These are phyloP conservation scores for Venturia asperata DNA, from an alignment of 2,329 filamentous ascomycete species.

Conservation along the genomic window DNA sequence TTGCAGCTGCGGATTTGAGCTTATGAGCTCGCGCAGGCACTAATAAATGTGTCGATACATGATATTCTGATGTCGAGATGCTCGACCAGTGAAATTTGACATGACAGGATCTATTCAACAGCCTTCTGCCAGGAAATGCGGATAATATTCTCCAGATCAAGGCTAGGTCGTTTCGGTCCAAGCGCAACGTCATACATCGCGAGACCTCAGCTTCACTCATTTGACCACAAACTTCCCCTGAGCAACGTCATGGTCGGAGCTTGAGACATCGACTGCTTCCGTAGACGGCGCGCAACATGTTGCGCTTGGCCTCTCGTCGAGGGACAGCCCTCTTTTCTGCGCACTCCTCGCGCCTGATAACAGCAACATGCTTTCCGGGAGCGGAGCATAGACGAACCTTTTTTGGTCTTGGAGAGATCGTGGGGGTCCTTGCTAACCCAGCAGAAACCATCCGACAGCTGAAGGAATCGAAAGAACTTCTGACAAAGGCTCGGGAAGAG, in stretches of 20 bases:
- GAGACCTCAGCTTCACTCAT: background rate
- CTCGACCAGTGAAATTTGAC: background rate
- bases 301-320: background rate
- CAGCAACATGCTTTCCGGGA: background rate
- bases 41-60: background rate
- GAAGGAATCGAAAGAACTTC: slow-evolving; percentile 14
- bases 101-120: background rate
- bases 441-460: slow-evolving; percentile 15
- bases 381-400: slow-evolving; percentile 8
- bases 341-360: background rate
- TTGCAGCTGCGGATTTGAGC: background rate
- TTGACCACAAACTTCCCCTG: background rate
- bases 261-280: background rate
- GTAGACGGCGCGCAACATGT: background rate
- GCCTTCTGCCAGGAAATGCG: background rate
- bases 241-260: background rate
- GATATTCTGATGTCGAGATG: too few species aligned
- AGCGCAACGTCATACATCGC: slow-evolving; percentile 9
- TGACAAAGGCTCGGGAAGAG: slow-evolving; percentile 14
- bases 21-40: background rate
- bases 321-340: background rate
- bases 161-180: background rate
- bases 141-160: background rate
- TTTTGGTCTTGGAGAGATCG: slow-evolving; percentile 16
- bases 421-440: slow-evolving; percentile 12